Base-by-base conservation (phyloP, 345 rosid genomes). In the Aegle marmelos region DNA sequence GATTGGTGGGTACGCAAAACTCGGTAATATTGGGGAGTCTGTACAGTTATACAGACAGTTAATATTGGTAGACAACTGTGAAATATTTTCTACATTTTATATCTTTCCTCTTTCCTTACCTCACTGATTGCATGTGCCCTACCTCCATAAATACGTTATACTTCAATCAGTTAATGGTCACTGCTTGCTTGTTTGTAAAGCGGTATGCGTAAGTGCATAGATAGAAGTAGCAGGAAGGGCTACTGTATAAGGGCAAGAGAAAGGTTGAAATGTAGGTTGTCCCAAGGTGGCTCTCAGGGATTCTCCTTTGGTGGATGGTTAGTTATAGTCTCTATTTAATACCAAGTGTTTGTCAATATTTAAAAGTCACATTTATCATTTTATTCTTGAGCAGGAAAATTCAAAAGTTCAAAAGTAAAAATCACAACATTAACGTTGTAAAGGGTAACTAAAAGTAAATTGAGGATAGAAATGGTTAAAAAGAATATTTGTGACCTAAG, bases 1-100 rank as follows among this genome's bases (percentile, higher is more conserved):
- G 78, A 90, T 94, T 58, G 78, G 90, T 69, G 90, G 88, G n/a
- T 90, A 89, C 83, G 92, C 81, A 74, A 90, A 88, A 86, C 56
- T 58, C 56, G 93, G 94, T 71, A 81, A 81, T 59, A 34, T 84
- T n/a, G 64, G 65, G 79, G 89, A 88, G 85, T 97, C 95, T 63
- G 73, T 88, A 33, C 68, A 48, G 74, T 70, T 92, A 28, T 92
- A 80, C 82, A 79, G 61, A 25, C 79, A 75, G 75, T 74, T 89
- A 28, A 74, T 37, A 6, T 53, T 53, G 21, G 21, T 53, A 53
- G 21, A 53, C 7, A 53, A 53, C 57, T 53, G 5, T 45, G 50
- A 13, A 60, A 24, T 60, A 17, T 25, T 60, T 60, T 24, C n/a
- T 16, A 60, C 16, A 9, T 60, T 25, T 60, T 25, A 3, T 60